Conservation (phyloP, 1,139 yeast species). For the Suhomyces coccinellae region DNA sequence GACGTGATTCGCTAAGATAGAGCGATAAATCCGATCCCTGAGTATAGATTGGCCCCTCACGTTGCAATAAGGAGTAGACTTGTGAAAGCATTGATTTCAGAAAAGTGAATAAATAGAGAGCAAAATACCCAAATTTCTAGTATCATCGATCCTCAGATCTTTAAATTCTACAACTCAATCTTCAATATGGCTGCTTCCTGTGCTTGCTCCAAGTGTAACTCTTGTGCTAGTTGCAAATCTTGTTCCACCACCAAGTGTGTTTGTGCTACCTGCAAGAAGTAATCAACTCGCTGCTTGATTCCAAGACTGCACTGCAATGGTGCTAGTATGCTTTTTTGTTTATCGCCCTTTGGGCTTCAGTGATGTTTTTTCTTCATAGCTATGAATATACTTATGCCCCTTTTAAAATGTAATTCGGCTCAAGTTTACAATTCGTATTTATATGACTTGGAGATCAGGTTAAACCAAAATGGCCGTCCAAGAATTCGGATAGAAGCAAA, state of each 20-base stretch:
- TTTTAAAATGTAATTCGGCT: neutral
- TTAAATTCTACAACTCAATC: neutral
- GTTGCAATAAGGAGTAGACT: neutral
- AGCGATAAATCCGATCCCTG: neutral
- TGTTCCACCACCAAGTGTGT: slow-evolving; percentile 14
- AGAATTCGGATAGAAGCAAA: too few species aligned
- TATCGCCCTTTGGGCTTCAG: neutral
- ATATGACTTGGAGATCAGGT: too few species aligned
- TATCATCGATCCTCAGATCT: neutral
- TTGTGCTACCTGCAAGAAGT: slow-evolving; percentile 17
- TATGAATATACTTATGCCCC: neutral
- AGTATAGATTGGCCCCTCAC: neutral
- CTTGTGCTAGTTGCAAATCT: slow-evolving; percentile 16
- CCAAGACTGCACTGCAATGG: neutral
- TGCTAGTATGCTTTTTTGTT: neutral
- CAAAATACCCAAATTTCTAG: neutral
- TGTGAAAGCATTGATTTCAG: neutral
- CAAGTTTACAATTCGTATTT: too few species aligned
- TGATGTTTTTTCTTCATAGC: slow-evolving; percentile 1
- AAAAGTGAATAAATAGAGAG: slow-evolving; percentile 2
- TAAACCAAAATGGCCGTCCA: too few species aligned
- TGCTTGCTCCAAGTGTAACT: slow-evolving; percentile 13
- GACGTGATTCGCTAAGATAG: neutral
- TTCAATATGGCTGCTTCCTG: slow-evolving; percentile 15
- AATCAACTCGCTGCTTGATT: neutral